A percentile compares a stretch with the other conserved stretches of the same genome.
These are phyloP conservation scores for Aristolochia contorta DNA, from an alignment of 164 flowering plant species.

Conservation along the genomic window DNA sequence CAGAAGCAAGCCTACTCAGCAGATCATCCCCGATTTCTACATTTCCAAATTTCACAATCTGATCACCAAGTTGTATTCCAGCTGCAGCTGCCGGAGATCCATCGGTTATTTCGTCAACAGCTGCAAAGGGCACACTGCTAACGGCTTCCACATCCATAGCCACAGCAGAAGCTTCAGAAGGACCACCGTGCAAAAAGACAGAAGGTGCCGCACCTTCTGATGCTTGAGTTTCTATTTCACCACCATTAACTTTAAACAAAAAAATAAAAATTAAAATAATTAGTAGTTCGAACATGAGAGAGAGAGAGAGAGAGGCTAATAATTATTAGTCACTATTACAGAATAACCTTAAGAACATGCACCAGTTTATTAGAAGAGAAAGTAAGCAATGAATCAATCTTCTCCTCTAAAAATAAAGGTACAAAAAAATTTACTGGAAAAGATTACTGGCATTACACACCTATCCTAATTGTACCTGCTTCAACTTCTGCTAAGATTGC, in stretches of 20 bases:
- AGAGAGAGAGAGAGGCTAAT: not conserved
- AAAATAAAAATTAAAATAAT: not conserved
- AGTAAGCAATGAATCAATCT: too few relatives aligned
- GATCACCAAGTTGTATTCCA: constrained; percentile 95
- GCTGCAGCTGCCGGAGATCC: constrained; percentile 90
- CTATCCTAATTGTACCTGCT: too few relatives aligned
- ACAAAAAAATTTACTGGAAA: too few relatives aligned
- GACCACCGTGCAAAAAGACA: constrained; percentile 15
- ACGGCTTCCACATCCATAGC: constrained; percentile 43
- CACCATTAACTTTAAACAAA: constrained; percentile 15
- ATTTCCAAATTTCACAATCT: constrained; percentile 75
- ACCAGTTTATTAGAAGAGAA: too few relatives aligned
- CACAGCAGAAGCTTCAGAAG: constrained; percentile 16
- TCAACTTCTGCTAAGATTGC: too few relatives aligned
- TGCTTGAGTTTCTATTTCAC: constrained; percentile 18
- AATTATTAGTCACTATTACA: not conserved
- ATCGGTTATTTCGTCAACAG: constrained; percentile 85
- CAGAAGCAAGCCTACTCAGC: constrained; percentile 62
- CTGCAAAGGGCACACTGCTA: constrained; percentile 56
- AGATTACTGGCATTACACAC: too few relatives aligned
- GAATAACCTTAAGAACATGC: too few relatives aligned
- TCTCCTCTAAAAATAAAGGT: too few relatives aligned
- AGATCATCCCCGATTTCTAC: constrained; percentile 73
- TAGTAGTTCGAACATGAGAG: not conserved
- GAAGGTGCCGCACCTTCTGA: constrained; percentile 13